A percentile compares a stretch with the other conserved stretches of the same genome.
Conservation (phyloP, 768 basidiomycete species). For the Polyporus arcularius region DNA sequence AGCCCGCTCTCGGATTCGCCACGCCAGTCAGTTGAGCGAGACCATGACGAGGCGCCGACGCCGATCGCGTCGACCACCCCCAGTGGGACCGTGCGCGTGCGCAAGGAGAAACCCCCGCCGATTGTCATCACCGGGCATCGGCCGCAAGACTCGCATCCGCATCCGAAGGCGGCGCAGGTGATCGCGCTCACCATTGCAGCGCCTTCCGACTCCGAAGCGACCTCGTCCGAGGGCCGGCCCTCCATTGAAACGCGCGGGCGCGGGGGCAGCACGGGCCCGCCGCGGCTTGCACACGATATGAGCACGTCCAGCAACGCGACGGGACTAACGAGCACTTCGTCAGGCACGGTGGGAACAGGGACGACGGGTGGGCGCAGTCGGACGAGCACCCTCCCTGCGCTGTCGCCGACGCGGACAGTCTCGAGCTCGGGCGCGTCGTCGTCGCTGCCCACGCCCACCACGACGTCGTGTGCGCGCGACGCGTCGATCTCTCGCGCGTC, state of each 20-base stretch:
- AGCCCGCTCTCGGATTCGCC: background rate
- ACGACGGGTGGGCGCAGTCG: background rate
- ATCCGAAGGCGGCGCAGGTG: background rate
- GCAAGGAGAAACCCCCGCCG: slow-evolving; percentile 22
- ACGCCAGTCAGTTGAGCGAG: background rate
- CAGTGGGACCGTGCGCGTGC: slow-evolving; percentile 9
- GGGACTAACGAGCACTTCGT: background rate
- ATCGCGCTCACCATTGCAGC: slow-evolving; percentile 5
- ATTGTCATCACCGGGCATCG: slow-evolving; percentile 14
- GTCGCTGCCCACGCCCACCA: slow-evolving; percentile 26
- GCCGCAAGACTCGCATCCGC: background rate
- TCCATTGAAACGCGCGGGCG: slow-evolving; percentile 6
- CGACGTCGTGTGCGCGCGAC: slow-evolving; percentile 12
- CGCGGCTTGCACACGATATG: slow-evolving; percentile 6
- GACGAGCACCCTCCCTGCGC: slow-evolving; percentile 21
- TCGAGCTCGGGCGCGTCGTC: slow-evolving; percentile 21
- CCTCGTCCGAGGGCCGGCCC: slow-evolving; percentile 1
- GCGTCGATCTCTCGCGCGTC: slow-evolving; percentile 15
- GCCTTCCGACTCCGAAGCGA: slow-evolving; percentile 2
- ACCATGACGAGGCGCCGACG: background rate
- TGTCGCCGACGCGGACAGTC: slow-evolving; percentile 28
- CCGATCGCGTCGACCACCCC: slow-evolving; percentile 4
- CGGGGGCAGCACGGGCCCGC: background rate
- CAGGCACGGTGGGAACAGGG: too few species aligned
- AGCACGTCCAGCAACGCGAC: slow-evolving; percentile 4